A percentile compares a stretch with the other conserved stretches of the same genome.
Conservation (phyloP, 768 basidiomycete species). For the Amanita rubescens region DNA sequence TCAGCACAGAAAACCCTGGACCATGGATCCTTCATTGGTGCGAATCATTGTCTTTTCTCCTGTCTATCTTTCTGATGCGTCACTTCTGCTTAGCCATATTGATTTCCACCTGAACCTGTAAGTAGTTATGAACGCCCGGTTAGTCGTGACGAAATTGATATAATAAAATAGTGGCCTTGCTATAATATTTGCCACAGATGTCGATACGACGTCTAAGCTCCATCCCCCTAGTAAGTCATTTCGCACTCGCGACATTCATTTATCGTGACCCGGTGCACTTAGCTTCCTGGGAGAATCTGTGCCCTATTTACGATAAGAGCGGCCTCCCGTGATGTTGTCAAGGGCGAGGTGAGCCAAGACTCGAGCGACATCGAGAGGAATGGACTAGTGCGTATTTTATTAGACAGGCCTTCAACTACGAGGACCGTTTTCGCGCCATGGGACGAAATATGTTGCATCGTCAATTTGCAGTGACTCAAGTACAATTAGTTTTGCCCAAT, state of each 20-base stretch:
- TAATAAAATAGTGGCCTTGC: conserved; percentile 25
- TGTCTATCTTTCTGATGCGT: not conserved
- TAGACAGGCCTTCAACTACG: too few species aligned
- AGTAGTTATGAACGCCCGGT: conserved; percentile 9
- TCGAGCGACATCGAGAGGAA: too few species aligned
- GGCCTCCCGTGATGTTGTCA: not conserved
- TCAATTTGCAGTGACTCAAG: too few species aligned
- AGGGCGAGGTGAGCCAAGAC: too few species aligned
- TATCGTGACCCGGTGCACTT: not conserved
- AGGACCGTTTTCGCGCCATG: too few species aligned
- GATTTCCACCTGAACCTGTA: conserved; percentile 43
- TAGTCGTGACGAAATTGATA: not conserved
- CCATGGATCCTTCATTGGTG: conserved; percentile 46
- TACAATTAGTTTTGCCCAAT: too few species aligned
- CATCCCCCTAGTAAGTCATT: conserved; percentile 12
- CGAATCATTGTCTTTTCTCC: not conserved
- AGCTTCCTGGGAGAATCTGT: conserved; percentile 29
- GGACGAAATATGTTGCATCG: too few species aligned
- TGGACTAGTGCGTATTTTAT: too few species aligned
- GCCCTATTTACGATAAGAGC: conserved; percentile 24
- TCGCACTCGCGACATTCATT: not conserved
- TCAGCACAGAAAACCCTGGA: conserved; percentile 44
- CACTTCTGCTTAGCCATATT: conserved; percentile 34
- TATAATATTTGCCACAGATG: conserved; percentile 32
- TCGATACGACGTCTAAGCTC: conserved; percentile 4